These are phyloP conservation scores for Coniochaeta sp. DNA, from an alignment of 2,329 filamentous ascomycete species.

Conservation along the genomic window DNA sequence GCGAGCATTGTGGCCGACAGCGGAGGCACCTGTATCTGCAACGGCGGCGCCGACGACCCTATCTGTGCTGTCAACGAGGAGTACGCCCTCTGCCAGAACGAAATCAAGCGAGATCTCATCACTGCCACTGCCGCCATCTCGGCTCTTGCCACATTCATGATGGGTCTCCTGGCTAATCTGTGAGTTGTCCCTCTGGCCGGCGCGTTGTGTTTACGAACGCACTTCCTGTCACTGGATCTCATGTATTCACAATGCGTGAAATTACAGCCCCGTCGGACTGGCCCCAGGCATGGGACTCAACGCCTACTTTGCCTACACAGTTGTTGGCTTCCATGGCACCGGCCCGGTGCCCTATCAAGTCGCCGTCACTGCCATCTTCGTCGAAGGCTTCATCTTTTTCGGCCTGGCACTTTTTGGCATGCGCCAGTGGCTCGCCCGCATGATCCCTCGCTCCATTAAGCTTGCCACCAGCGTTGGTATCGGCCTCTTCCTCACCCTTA, in stretches of 20 bases:
- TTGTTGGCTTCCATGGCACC: slow-evolving; percentile 69
- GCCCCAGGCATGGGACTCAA: slow-evolving; percentile 78
- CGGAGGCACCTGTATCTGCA: slow-evolving; percentile 72
- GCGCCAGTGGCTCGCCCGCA: slow-evolving; percentile 80
- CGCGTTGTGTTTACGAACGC: not conserved
- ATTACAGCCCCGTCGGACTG: slow-evolving; percentile 59
- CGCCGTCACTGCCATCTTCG: slow-evolving; percentile 79
- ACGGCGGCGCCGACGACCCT: slow-evolving; percentile 39
- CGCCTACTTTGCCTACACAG: slow-evolving; percentile 78
- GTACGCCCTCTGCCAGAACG: slow-evolving; percentile 57
- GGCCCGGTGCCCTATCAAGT: slow-evolving; percentile 68
- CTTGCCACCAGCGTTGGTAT: slow-evolving; percentile 81
- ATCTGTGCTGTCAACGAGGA: slow-evolving; percentile 47
- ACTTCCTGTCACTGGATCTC: too few relatives aligned
- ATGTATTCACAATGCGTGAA: slow-evolving; percentile 50
- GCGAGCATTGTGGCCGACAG: slow-evolving; percentile 51
- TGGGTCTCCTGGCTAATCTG: slow-evolving; percentile 78
- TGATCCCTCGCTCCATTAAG: slow-evolving; percentile 79
- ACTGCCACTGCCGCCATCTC: slow-evolving; percentile 81
- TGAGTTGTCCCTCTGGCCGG: slow-evolving; percentile 21
- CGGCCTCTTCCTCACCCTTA: slow-evolving; percentile 72
- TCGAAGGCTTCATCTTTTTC: slow-evolving; percentile 82
- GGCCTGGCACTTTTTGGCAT: slow-evolving; percentile 72
- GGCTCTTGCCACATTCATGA: slow-evolving; percentile 71
- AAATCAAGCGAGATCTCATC: slow-evolving; percentile 69